These are phyloP conservation scores for Zelopaecilomyces penicillatus DNA, from an alignment of 2,329 filamentous ascomycete species.

Conservation along the genomic window DNA sequence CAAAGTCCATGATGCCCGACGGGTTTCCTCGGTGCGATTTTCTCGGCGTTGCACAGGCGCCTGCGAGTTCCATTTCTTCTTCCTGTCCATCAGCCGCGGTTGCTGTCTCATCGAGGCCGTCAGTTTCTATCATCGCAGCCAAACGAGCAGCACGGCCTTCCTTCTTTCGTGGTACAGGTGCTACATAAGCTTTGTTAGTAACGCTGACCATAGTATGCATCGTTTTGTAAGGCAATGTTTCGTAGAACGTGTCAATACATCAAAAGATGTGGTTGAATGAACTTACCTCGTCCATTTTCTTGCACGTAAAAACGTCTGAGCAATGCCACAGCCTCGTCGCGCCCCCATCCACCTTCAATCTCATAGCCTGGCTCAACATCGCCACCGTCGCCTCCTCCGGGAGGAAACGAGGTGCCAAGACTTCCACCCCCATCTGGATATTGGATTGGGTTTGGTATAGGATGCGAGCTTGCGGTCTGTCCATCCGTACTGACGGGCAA, in stretches of 20 bases:
- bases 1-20: neutral
- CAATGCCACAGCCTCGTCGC: conserved; percentile 87
- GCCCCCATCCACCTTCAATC: conserved; percentile 78
- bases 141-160: conserved; percentile 46
- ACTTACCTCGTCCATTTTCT: conserved; percentile 82
- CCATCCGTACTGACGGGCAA: conserved; percentile 29
- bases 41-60: too few relatives aligned
- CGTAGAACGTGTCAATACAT: neutral
- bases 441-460: conserved; percentile 27
- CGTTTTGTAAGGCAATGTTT: neutral
- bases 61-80: neutral
- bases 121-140: conserved; percentile 42
- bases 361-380: conserved; percentile 72
- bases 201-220: too few relatives aligned
- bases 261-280: neutral
- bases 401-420: conserved; percentile 28
- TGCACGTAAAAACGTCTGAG: conserved; percentile 94
- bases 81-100: neutral
- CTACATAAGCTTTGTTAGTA: conserved; percentile 20
- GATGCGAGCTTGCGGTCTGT: conserved; percentile 32
- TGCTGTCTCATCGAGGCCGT: conserved; percentile 16
- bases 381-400: conserved; percentile 45
- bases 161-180: conserved; percentile 46
- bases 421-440: conserved; percentile 28
- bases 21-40: too few relatives aligned